Base-by-base conservation (phyloP, 108 stramenopile species). In the Nitzschia putrida region DNA sequence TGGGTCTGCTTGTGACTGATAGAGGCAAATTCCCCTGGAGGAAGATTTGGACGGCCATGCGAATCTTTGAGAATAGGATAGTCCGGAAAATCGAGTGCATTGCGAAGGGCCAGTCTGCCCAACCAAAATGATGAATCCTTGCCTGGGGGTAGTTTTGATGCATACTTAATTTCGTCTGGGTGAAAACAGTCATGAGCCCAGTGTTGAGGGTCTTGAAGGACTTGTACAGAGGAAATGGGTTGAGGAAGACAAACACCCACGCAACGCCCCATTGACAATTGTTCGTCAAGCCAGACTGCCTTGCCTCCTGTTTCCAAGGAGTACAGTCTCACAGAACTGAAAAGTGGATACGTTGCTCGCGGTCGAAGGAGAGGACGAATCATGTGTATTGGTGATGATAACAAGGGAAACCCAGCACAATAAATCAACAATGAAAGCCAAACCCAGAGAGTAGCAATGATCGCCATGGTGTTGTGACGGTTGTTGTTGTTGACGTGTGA, bases 81-180 rank as follows among this genome's bases (percentile, higher is more conserved):
- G 40, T 51, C 65, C 0, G 68, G 73, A 56, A 55, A 64, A 16
- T 67, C 59, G 22, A 94, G 52, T 0, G 89, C 83, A 20, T 58
- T 60, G 0, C 93, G 85, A 73, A 94, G 67, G 8, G 93, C 90
- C 64, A 91, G 54, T 43, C 93, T 84, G 43, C 93, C 93, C 40
- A 91, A 56, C 66, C 85, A 90, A 68, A 89, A 90, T 9, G 88
- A 79, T 10, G 72, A 57, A 22, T 75, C 65, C 10, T 21, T 44
- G 9, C 68, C 61, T 1, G 76, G 70, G 12, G 55, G 40, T 13
- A 87, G 64, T n/a, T 64, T 21, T 7, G 64, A 40, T 16, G 82
- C 92, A 76, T 80, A 85, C 24, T 52, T 64, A 10, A 86, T 57
- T 69, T 94, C 92, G 49, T 88, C 74, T 7, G 81, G 73, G 72